Evolutionary conservation across 495 filamentous ascomycete genomes (phyloP), one percentile per base, ranked within the genome.

Genomic region (Lepidopterella palustris): DNA sequence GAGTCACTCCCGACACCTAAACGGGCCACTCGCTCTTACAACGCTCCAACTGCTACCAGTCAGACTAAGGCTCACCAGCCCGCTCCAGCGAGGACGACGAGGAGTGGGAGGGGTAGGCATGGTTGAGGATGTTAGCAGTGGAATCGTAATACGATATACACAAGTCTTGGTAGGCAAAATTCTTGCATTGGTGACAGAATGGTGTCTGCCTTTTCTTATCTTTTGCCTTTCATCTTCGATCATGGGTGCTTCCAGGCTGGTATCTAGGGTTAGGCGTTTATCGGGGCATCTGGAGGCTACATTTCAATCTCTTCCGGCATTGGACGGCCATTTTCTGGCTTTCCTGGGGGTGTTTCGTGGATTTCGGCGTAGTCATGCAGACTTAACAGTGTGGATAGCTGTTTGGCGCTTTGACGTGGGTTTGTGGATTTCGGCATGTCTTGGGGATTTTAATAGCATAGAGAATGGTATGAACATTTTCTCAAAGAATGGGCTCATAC

Each of bases 41-140:
- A 61, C 9, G 62, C 66, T 42, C 59, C 66, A 21, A 68, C 66
- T 21, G 60, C 66, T 5, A 47, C 60, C 8, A 66, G 60, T 40
- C 52, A 60, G 48, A 50, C 58, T 21, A 29, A 45, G 27, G 45
- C 53, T 3, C 29, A 29, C 6, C 24, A 18, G 1, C 21, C 20
- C 6, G 20, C 62, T 28, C 13, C 45, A 15, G 13, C 62, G n/a
- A 64, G 27, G 35, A 47, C 58, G 23, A 58, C 54, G 28, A 65
- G 63, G 42, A 55, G 49, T 21, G 48, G 58, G 11, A 55, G 59
- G 5, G 49, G 39, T 6, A 55, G 55, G 45, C 57, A 45, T 26
- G 47, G 47, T 50, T 50, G 26, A 13, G 10, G 18, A 10, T 13
- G 13, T 42, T 10, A 3, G 3, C 35, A 3, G 35, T 3, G 35